Base-by-base conservation (phyloP, 2,329 filamentous ascomycete genomes). In the Rhynchosporium secalis region DNA sequence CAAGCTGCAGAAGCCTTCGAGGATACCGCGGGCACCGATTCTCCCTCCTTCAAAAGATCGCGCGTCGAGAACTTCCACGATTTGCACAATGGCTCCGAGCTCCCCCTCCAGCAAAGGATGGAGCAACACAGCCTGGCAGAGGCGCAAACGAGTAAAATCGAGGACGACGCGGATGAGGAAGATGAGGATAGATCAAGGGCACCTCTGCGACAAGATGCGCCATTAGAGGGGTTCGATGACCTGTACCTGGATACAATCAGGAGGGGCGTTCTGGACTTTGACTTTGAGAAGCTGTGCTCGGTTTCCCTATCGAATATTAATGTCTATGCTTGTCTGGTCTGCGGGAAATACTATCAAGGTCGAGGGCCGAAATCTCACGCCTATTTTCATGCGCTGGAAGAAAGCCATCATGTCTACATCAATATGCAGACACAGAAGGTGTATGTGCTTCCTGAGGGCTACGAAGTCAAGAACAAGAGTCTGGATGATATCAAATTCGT, bases 401-500 rank as follows among this genome's bases (percentile, higher is more conserved):
- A 96, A 70, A 91, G 89, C 65, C 95, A 99, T 77, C 95, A 99
- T 81, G 94, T 98, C 62, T 99, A 92, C 77, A 94, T 99, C 82
- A 98, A 98, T 78, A 95, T 99, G 86, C 88, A 92, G 75, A 92
- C 90, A 3, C 92, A 96, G 75, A 91, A 88, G 75, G 91, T 96
- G 45, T 96, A 92, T 74, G 92, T 96, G 46, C 81, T 99, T 57
- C 95, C 95, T 0, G 95, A 99, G 76, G 94, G 94, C 58, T 99
- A 99, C 76, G 95, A 99, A 77, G 95, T 99, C 63, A 89, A 88
- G 76, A 96, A 91, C 77, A 93, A 93, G 76, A 94, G 92, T 56
- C 84, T 99, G 69, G 95, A 98, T 68, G 95, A 99, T 76, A 97
- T 99, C 79, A 98, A 97, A 76, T 96, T 95, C 75, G 94, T 98